Evolutionary conservation across 2,329 filamentous ascomycete species (phyloP).

Genomic region (Tympanopsis confertula): DNA sequence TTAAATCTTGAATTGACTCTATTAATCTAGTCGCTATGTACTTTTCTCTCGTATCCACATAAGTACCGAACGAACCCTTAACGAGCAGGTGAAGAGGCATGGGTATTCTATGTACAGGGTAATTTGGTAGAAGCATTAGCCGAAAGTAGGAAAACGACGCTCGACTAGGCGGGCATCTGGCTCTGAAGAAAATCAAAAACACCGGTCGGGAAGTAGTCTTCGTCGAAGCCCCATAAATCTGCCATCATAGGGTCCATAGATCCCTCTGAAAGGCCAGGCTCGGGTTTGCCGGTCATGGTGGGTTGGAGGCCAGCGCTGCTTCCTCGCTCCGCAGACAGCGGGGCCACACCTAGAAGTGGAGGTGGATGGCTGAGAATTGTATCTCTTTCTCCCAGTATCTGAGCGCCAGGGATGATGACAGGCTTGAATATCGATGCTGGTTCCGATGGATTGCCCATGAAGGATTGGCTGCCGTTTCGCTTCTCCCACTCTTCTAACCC

Average conservation of each 20-base stretch:
- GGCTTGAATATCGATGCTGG: slow-evolving; percentile 19
- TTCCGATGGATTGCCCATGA: slow-evolving; percentile 11
- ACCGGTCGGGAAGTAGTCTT: slow-evolving; percentile 25
- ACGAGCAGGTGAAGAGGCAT: too few relatives aligned
- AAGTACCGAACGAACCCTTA: too few relatives aligned
- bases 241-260: slow-evolving; percentile 25
- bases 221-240: slow-evolving; percentile 24
- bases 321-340: slow-evolving; percentile 22
- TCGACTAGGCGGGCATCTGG: slow-evolving; percentile 25
- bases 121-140: too few relatives aligned
- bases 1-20: too few relatives aligned
- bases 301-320: slow-evolving; percentile 15
- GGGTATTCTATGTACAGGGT: too few relatives aligned
- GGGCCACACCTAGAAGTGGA: slow-evolving; percentile 20
- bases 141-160: too few relatives aligned
- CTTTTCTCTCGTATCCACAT: too few relatives aligned
- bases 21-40: too few relatives aligned
- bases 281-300: slow-evolving; percentile 7
- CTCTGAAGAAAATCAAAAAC: slow-evolving; percentile 26
- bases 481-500: slow-evolving; percentile 25
- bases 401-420: slow-evolving; percentile 19
- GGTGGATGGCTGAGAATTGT: slow-evolving; percentile 21
- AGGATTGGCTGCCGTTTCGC: slow-evolving; percentile 12
- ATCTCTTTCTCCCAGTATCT: slow-evolving; percentile 20
- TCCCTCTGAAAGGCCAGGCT: slow-evolving; percentile 19